Conservation (phyloP, 1,284 basidiomycete species). For the Ceratobasidium sp. region DNA sequence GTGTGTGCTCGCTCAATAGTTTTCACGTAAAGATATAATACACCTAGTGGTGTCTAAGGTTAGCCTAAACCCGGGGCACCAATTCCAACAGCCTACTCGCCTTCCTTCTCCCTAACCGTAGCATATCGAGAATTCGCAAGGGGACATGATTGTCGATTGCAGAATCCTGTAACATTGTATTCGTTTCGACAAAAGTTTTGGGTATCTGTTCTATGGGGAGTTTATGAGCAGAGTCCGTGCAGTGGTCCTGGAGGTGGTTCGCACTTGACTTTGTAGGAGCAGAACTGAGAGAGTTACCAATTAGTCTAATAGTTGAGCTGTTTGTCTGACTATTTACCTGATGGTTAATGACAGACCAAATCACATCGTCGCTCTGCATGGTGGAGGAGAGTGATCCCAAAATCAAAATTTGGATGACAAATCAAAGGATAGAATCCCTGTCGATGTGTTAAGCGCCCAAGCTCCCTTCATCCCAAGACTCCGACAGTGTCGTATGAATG, state of each 20-base stretch:
- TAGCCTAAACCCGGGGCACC: not conserved
- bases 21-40: constrained; percentile 96
- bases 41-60: constrained; percentile 59
- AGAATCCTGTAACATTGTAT: constrained; percentile 98
- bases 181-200: constrained; percentile 99
- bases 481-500: too few species aligned
- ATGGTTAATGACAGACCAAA: constrained; percentile 82
- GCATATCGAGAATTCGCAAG: constrained; percentile 97
- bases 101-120: constrained; percentile 95
- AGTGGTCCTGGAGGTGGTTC: constrained; percentile 49
- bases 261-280: constrained; percentile 98
- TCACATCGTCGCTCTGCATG: constrained; percentile 90
- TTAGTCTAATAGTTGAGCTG: not conserved
- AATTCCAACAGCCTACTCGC: constrained; percentile 54
- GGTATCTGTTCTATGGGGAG: constrained; percentile 73
- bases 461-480: too few species aligned
- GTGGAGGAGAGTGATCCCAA: constrained; percentile 9
- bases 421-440: too few species aligned
- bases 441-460: too few species aligned
- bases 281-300: constrained; percentile 70
- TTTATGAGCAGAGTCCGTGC: constrained; percentile 31
- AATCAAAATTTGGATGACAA: constrained; percentile 38
- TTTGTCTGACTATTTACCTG: constrained; percentile 7
- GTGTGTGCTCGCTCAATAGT: constrained; percentile 97
- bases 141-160: constrained; percentile 95